Evolutionary conservation across 352 stramenopile species (phyloP).

Genomic region (Sclerospora graminicola): DNA sequence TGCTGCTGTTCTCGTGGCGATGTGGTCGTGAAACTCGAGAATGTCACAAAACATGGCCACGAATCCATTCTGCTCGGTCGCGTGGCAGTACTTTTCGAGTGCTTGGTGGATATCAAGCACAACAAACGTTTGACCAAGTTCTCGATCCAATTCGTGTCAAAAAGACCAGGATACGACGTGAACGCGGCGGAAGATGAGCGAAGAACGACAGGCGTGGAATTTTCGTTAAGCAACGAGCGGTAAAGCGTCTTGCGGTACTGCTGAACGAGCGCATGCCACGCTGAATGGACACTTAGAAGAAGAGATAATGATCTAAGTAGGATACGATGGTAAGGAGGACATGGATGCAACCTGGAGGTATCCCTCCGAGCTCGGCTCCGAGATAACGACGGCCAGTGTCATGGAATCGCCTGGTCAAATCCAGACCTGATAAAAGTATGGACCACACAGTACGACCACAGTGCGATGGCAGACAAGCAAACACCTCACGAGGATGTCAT

Average conservation of each 20-base stretch:
- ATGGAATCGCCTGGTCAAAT: no score
- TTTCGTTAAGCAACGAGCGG: conserved; percentile 17
- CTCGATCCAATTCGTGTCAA: conserved; percentile 26
- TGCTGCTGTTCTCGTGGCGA: no score
- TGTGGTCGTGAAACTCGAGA: conserved; percentile 53
- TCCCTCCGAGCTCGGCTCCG: no score
- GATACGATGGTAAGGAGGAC: conserved; percentile 41
- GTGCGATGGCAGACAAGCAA: no score
- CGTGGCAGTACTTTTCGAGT: conserved; percentile 43
- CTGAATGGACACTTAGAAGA: conserved; percentile 30
- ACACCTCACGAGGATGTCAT: no score
- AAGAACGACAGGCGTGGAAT: conserved; percentile 20
- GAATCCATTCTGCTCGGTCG: conserved; percentile 48
- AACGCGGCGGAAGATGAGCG: conserved; percentile 33
- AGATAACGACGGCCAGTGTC: no score
- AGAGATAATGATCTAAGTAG: conserved; percentile 37
- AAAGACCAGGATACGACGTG: conserved; percentile 42
- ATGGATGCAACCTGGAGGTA: conserved; percentile 20
- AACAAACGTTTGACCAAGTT: conserved; percentile 36
- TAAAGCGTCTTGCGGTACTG: conserved; percentile 34
- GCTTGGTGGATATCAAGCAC: conserved; percentile 27
- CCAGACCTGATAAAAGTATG: no score
- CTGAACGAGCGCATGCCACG: conserved; percentile 31
- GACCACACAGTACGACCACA: no score
- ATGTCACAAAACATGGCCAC: conserved; percentile 76